Base-by-base conservation (phyloP, 352 stramenopile genomes). In the Globisporangium barbulae region DNA sequence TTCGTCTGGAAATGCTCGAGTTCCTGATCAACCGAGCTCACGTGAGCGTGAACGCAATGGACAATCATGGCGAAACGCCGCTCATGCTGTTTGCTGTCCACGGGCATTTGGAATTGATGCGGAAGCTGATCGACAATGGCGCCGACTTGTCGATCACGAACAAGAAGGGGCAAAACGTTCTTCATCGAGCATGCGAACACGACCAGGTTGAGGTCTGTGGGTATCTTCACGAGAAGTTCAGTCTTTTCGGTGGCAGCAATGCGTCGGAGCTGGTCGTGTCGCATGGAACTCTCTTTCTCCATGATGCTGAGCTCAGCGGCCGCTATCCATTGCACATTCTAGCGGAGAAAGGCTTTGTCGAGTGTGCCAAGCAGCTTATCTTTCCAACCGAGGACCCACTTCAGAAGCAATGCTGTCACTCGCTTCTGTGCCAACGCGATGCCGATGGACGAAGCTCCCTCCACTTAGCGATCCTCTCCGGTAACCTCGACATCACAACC, bases 161-260 rank as follows among this genome's bases (percentile, higher is more conserved):
- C 48, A 48, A 28, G 5, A 73, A 68, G 17, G 73, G 69, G 1
- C 69, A 76, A 37, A 89, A 76, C 15, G 75, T 79, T 2, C 64
- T 90, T n/a, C 81, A 92, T 70, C 68, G 66, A 21, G 83, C 79
- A 19, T 92, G 83, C 37, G 71, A 81, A 10, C 54, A 74, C 13
- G 83, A 92, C 48, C 83, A 90, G 54, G 75, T 85, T 7, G 83
- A 92, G 63, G 60, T 79, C 33, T 83, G 76, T 19, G 67, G 50
- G 2, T 72, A 73, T 39, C 56, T 92, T 5, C 73, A 84, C 31
- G 61, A 62, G 19, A 48, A 73, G 10, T 69, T 79, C 21, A 54
- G 33, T 21, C 33, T 37, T 7, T 7, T 5, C 13, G 15, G 22
- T 19, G 17, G 2, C 2, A 30, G 22, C 28, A 37, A 41, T 30